A percentile compares a stretch with the other conserved stretches of the same genome.
Evolutionary conservation across 1,139 yeast genomes (phyloP).

Genomic region (Saccharomyces hybrid): DNA sequence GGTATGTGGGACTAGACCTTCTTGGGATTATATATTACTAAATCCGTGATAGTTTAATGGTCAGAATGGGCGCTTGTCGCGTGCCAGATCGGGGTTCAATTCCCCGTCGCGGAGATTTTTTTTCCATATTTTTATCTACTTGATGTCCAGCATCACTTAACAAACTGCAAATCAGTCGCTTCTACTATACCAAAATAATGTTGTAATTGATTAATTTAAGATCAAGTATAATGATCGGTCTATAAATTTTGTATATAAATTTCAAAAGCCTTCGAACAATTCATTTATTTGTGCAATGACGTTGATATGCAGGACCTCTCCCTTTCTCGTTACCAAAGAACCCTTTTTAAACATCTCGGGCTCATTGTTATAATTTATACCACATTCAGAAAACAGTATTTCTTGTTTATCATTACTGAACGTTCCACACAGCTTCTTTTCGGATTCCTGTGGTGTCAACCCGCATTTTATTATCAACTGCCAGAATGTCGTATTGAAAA

Average conservation of each 20-base stretch:
- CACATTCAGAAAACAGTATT: slow-evolving; percentile 65
- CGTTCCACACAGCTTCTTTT: slow-evolving; percentile 60
- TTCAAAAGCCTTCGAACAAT: slow-evolving; percentile 28
- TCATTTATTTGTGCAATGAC: slow-evolving; percentile 34
- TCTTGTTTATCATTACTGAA: slow-evolving; percentile 81
- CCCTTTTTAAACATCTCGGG: slow-evolving; percentile 86
- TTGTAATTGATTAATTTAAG: background rate
- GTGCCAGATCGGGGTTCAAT: slow-evolving; percentile 36
- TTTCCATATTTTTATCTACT: background rate
- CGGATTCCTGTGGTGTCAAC: slow-evolving; percentile 69
- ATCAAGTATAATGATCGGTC: background rate
- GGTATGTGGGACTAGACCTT: no score
- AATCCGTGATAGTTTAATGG: slow-evolving; percentile 33
- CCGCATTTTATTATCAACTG: slow-evolving; percentile 65
- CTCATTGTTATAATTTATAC: slow-evolving; percentile 84
- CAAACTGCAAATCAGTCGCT: no score
- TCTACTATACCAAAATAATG: background rate
- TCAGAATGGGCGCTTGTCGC: slow-evolving; percentile 36
- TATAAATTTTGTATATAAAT: background rate
- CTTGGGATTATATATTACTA: no score
- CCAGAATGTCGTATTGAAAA: slow-evolving; percentile 94
- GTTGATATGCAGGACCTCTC: slow-evolving; percentile 35
- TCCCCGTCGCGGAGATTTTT: slow-evolving; percentile 35
- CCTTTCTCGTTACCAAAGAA: slow-evolving; percentile 58
- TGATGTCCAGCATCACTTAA: no score